Base-by-base conservation (phyloP, 805 yeast genomes). In the Kodamaea leandrae region DNA sequence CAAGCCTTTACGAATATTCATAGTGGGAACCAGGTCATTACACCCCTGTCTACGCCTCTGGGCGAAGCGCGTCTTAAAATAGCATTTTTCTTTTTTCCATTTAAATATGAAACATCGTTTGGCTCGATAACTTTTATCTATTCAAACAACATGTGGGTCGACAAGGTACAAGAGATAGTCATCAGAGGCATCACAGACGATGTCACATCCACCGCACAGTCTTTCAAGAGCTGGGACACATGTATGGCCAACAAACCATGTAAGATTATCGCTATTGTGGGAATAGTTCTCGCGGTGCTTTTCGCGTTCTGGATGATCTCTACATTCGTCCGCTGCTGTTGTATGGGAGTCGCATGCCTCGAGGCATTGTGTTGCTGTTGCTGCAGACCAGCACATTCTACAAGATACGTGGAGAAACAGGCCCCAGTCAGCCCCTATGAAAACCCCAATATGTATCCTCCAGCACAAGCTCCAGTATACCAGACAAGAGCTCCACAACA, bases 221-320 rank as follows among this genome's bases (percentile, higher is more conserved):
- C 84, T 4, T 83, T 83, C 67, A 76, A 69, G 53, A 49, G 58
- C 39, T 86, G 95, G 93, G 78, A 82, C 54, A 76, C 86, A 2
- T 86, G 95, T 62, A 85, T 84, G 91, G 83, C 74, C 54, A 83
- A 84, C 59, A 80, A 64, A 33, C 70, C 80, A 35, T 86, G 95
- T 61, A 86, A 86, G 55, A 77, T 85, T 43, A 76, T 83, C 15
- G 90, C 86, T 3, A 85, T 86, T 32, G 86, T 84, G 10, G 83
- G 85, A 2, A 82, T 85, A 3, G 77, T 68, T 0, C 53, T 86
- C 9, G 91, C 81, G 0, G 68, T 57, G 0, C 49, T 86, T 2
- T 44, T 83, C 0, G 63, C 58, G 0, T 37, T 83, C 4, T 82
- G 89, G 84, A 43, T 83, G 3, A 14, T 83, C 1, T 66, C 75